Evolutionary conservation across 2,329 filamentous ascomycete species (phyloP).

Genomic region (Trichoderma sp.): DNA sequence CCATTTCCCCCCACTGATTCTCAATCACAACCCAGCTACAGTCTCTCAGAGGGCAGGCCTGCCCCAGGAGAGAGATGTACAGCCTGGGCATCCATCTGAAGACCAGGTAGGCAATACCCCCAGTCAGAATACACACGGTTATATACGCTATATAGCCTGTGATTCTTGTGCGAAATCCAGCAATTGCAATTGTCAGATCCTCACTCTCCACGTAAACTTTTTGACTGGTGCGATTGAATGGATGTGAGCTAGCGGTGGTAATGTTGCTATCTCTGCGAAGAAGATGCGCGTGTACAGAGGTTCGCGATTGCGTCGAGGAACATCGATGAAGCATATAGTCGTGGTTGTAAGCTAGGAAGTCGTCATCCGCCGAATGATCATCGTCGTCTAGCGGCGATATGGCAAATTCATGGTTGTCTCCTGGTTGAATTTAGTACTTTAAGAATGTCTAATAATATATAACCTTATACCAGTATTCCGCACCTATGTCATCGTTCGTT

Average conservation of each 20-base stretch:
- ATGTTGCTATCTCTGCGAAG: conserved; percentile 68
- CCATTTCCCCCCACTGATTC: conserved; percentile 96
- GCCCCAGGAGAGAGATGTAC: conserved; percentile 75
- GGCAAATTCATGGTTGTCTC: conserved; percentile 31
- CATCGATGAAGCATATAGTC: conserved; percentile 57
- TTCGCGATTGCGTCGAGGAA: conserved; percentile 59
- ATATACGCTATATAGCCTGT: conserved; percentile 69
- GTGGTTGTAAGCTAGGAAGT: conserved; percentile 40
- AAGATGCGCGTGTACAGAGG: conserved; percentile 61
- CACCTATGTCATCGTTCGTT: conserved; percentile 29
- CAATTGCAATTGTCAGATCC: conserved; percentile 89
- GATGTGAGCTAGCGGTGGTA: conserved; percentile 64
- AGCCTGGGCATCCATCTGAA: conserved; percentile 88
- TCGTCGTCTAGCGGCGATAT: conserved; percentile 38
- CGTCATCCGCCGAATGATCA: conserved; percentile 41
- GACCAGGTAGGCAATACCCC: conserved; percentile 78
- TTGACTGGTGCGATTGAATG: conserved; percentile 69
- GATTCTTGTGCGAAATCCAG: conserved; percentile 79
- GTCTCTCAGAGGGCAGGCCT: conserved; percentile 63
- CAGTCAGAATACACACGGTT: conserved; percentile 66
- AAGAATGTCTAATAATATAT: not conserved
- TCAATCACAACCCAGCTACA: conserved; percentile 93
- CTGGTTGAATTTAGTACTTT: conserved; percentile 20
- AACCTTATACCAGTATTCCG: not conserved
- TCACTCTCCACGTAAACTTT: conserved; percentile 93